Conservation (phyloP, 208 protist species). For the Naegleria fowleri region DNA sequence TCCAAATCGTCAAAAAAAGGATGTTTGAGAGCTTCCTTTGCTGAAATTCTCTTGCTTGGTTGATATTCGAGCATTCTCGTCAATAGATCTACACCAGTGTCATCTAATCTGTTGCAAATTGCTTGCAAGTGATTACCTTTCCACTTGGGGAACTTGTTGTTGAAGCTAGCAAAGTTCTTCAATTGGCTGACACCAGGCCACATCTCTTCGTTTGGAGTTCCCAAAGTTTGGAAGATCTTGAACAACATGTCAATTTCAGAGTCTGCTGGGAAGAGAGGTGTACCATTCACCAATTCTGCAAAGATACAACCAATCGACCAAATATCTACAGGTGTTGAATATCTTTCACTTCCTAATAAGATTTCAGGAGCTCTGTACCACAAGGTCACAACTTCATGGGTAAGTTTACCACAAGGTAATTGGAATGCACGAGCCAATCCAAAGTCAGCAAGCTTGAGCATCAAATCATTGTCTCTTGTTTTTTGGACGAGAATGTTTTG, state of each 20-base stretch:
- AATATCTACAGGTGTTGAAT: slow-evolving; percentile 77
- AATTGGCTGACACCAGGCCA: slow-evolving; percentile 93
- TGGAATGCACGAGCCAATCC: slow-evolving; percentile 71
- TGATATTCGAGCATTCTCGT: slow-evolving; percentile 43
- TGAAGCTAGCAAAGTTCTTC: slow-evolving; percentile 73
- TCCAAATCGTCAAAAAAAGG: slow-evolving; percentile 34
- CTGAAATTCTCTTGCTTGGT: slow-evolving; percentile 41
- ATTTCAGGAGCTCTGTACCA: slow-evolving; percentile 91
- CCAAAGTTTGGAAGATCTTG: slow-evolving; percentile 89
- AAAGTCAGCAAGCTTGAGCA: slow-evolving; percentile 77
- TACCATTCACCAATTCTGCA: slow-evolving; percentile 46
- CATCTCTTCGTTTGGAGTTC: slow-evolving; percentile 85
- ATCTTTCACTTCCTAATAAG: slow-evolving; percentile 71
- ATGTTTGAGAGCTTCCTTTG: slow-evolving; percentile 38
- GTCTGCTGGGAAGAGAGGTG: slow-evolving; percentile 90
- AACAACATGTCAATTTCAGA: slow-evolving; percentile 88
- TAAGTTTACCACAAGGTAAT: slow-evolving; percentile 80
- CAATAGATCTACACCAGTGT: background rate
- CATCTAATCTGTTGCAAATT: background rate
- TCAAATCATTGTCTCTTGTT: slow-evolving; percentile 38
- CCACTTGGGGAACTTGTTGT: slow-evolving; percentile 88
- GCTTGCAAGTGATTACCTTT: slow-evolving; percentile 37
- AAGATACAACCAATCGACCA: slow-evolving; percentile 89
- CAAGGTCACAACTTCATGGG: slow-evolving; percentile 59
- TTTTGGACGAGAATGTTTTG: slow-evolving; percentile 57